These are phyloP conservation scores for Trichoderma aggressivum DNA, from an alignment of 2,329 filamentous ascomycete genomes.

Conservation along the genomic window DNA sequence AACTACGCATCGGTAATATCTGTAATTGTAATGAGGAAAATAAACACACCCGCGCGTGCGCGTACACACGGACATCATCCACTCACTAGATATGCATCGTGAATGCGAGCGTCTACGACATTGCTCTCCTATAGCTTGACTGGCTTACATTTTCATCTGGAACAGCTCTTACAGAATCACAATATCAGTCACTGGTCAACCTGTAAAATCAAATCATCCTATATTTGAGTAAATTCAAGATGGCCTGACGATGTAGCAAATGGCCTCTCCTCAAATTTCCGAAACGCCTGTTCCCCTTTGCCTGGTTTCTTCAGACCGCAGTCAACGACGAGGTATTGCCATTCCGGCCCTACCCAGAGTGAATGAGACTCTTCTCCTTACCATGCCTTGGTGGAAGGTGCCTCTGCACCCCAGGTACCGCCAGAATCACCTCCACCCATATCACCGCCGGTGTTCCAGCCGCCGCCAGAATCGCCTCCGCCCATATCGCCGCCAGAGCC, in stretches of 20 bases:
- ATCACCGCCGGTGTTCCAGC: slow-evolving; percentile 12
- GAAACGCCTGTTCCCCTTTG: neutral
- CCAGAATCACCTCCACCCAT: neutral
- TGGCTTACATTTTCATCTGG: neutral
- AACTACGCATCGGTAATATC: neutral
- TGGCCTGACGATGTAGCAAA: neutral
- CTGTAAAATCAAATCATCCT: neutral
- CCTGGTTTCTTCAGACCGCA: neutral
- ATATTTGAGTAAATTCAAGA: neutral
- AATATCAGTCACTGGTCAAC: neutral
- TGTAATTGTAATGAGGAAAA: neutral
- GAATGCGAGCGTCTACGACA: neutral
- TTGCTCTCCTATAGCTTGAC: neutral
- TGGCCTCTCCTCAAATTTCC: neutral
- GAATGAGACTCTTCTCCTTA: neutral
- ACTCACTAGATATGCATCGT: neutral
- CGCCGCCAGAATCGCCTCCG: slow-evolving; percentile 9
- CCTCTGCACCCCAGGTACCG: slow-evolving; percentile 11
- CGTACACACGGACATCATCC: neutral
- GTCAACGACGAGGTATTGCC: neutral
- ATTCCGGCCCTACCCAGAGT: neutral
- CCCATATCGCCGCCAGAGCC: neutral
- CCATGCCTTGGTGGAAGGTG: neutral
- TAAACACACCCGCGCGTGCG: neutral
- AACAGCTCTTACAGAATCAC: neutral